Conservation (phyloP, 2,329 filamentous ascomycete genomes). For the Aspergillus quadrilineatus region DNA sequence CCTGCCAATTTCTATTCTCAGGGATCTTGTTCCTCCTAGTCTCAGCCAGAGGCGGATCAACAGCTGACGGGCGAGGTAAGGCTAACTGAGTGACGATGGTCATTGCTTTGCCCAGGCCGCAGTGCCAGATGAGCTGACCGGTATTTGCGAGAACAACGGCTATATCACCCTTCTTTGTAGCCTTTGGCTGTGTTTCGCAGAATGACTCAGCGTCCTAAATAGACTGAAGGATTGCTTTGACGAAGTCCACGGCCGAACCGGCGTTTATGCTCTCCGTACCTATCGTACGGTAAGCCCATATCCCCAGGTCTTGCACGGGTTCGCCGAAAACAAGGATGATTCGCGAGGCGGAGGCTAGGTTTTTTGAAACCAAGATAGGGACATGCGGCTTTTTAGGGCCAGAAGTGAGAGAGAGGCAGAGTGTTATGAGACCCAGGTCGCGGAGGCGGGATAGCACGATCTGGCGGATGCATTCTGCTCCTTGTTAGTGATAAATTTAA, state of each 20-base stretch:
- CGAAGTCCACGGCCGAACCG: constrained; percentile 69
- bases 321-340: constrained; percentile 76
- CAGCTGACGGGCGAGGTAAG: constrained; percentile 62
- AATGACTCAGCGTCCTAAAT: not conserved
- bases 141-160: constrained; percentile 72
- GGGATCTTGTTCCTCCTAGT: constrained; percentile 60
- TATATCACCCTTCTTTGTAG: not conserved
- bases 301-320: constrained; percentile 67
- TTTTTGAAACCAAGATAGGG: constrained; percentile 64
- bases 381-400: constrained; percentile 57
- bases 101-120: constrained; percentile 60
- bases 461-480: constrained; percentile 53
- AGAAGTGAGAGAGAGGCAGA: constrained; percentile 61
- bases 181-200: no score
- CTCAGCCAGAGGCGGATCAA: constrained; percentile 57
- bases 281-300: constrained; percentile 69
- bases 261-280: constrained; percentile 64
- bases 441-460: constrained; percentile 64
- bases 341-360: constrained; percentile 58
- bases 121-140: constrained; percentile 75
- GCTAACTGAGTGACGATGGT: constrained; percentile 58
- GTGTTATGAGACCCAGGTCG: constrained; percentile 57
- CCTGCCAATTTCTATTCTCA: constrained; percentile 55
- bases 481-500: not conserved
- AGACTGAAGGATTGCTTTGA: constrained; percentile 45